A percentile compares a stretch with the other conserved stretches of the same genome.
Evolutionary conservation across 768 basidiomycete genomes (phyloP).

Genomic region (Clathrus columnatus): DNA sequence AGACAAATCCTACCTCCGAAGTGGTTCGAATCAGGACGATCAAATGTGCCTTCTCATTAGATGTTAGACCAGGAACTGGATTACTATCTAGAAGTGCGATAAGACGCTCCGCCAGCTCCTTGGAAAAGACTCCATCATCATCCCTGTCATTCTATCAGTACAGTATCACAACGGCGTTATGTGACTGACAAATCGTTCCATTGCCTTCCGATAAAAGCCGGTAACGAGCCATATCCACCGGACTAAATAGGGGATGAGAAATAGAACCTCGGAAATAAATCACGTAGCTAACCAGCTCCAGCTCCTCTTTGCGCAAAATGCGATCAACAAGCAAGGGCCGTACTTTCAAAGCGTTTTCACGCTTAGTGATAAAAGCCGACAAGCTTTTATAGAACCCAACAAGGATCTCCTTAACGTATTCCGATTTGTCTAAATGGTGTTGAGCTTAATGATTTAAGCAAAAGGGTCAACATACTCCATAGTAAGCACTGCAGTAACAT

Average conservation of each 20-base stretch:
- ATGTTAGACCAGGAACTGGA: slow-evolving; percentile 62
- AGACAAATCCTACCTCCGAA: slow-evolving; percentile 53
- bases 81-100: slow-evolving; percentile 47
- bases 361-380: slow-evolving; percentile 24
- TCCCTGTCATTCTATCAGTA: neutral
- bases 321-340: slow-evolving; percentile 52
- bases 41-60: slow-evolving; percentile 77
- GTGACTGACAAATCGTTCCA: neutral
- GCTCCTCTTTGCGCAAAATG: slow-evolving; percentile 37
- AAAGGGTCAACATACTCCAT: slow-evolving; percentile 56
- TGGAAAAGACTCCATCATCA: slow-evolving; percentile 52
- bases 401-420: slow-evolving; percentile 77
- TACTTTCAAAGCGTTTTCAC: slow-evolving; percentile 17
- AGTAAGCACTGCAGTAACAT: slow-evolving; percentile 86
- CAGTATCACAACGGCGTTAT: no score
- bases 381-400: slow-evolving; percentile 48
- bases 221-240: neutral
- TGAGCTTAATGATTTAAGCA: neutral
- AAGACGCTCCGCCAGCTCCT: slow-evolving; percentile 48
- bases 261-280: slow-evolving; percentile 3
- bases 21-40: slow-evolving; percentile 81
- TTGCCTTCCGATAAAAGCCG: neutral
- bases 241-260: neutral
- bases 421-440: slow-evolving; percentile 57
- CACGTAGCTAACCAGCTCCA: slow-evolving; percentile 14